Evolutionary conservation across 2,329 filamentous ascomycete genomes (phyloP), one percentile per base, ranked within the genome.

Genomic region (Calonectria naviculata): DNA sequence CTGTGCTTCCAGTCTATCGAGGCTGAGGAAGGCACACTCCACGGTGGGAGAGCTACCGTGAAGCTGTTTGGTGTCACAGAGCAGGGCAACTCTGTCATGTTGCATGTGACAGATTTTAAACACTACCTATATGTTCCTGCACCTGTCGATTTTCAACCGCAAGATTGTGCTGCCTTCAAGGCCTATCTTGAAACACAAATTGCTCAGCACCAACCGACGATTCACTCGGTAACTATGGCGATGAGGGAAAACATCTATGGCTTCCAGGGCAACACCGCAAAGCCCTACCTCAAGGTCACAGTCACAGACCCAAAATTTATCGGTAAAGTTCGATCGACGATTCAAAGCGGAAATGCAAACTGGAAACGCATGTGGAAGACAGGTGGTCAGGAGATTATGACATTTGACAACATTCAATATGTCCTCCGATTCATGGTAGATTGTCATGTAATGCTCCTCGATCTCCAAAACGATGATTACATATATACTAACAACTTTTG

Each of bases 341-440:
- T 99, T 58, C 94, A 98, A 82, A 86, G 86, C 10, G 92, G 93
- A 12, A 87, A 90, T 70, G 93, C 94, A 70, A 98, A 98, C 80
- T 98, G 95, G 89, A 97, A 96, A 82, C 92, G 93, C 5, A 88
- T 98, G 83, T 99, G 97, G 96, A 93, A 91, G 75, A 89, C 86
- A 24, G 86, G 88, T 8, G 88, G 89, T 6, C 90, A 89, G 24
- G 93, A 93, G 24, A 91, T 98, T 74, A 89, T 95, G 82, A 98
- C 97, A 0, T 99, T 96, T 78, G 97, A 99, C 86, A 98, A 93
- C 76, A 95, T 99, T 68, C 94, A 97, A 86, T 99, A 98, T 80
- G 91, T 98, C 29, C 84, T 98, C 75, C 90, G 97, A 63, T 98
- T 99, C 84, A 99, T 99, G 97, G 96, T 99, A 61, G 97, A 99